A percentile compares a stretch with the other conserved stretches of the same genome.
Conservation (phyloP, 1,139 yeast genomes). For the Zygoascus sp. region DNA sequence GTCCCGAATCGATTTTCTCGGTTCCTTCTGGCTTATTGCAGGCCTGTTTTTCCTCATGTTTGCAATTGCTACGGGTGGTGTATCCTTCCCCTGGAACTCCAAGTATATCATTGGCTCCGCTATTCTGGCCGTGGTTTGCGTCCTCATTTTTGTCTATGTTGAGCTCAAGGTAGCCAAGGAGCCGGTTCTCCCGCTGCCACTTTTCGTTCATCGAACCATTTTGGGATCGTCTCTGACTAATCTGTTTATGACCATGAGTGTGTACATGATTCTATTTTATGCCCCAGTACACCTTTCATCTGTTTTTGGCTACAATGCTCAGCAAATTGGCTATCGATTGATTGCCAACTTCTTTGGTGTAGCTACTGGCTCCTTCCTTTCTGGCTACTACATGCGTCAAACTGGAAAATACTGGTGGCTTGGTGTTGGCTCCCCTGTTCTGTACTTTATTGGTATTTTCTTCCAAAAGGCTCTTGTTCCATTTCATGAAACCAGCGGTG, state of each 20-base stretch:
- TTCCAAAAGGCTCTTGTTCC: conserved; percentile 8
- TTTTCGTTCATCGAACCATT: conserved; percentile 55
- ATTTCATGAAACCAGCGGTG: neutral
- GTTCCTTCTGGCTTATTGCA: conserved; percentile 57
- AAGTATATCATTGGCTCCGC: conserved; percentile 36
- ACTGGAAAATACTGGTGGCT: conserved; percentile 64
- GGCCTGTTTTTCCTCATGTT: conserved; percentile 51
- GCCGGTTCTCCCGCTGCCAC: conserved; percentile 62
- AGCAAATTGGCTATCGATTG: conserved; percentile 58
- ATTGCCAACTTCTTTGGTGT: conserved; percentile 67
- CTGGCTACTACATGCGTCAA: conserved; percentile 63
- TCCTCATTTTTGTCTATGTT: conserved; percentile 39
- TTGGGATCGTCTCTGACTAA: conserved; percentile 61
- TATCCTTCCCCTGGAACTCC: conserved; percentile 43
- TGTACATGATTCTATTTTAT: conserved; percentile 53
- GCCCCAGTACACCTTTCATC: conserved; percentile 62
- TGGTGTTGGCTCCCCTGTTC: conserved; percentile 43
- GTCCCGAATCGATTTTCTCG: conserved; percentile 62
- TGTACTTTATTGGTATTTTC: conserved; percentile 45
- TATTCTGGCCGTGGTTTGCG: conserved; percentile 27
- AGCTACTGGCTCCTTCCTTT: conserved; percentile 60
- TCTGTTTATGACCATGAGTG: conserved; percentile 58
- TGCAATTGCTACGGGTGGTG: conserved; percentile 69
- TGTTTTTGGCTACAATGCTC: conserved; percentile 50
- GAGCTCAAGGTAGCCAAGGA: conserved; percentile 56